A percentile compares a stretch with the other conserved stretches of the same genome.
These are phyloP conservation scores for Rosa rugosa DNA, from an alignment of 306 rosid genomes.

Conservation along the genomic window DNA sequence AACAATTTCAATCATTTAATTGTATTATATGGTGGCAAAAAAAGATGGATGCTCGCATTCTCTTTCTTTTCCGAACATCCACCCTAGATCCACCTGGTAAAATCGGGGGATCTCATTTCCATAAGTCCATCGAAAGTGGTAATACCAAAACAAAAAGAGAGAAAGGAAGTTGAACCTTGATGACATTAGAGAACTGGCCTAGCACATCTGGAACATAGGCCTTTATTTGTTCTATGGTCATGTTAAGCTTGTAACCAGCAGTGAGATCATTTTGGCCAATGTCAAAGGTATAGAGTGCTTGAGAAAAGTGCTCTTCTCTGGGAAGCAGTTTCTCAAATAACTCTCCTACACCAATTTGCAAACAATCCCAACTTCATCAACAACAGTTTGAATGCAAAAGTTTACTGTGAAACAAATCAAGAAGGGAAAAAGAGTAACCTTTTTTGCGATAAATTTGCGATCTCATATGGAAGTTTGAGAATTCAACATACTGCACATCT, in stretches of 20 bases:
- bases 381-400: background rate
- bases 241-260: slow-evolving; percentile 63
- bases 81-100: too few relatives aligned
- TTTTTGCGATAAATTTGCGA: slow-evolving; percentile 40
- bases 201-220: slow-evolving; percentile 30
- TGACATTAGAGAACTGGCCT: slow-evolving; percentile 18
- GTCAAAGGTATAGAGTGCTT: slow-evolving; percentile 68
- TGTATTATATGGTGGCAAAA: background rate
- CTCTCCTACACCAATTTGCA: slow-evolving; percentile 35
- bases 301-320: slow-evolving; percentile 44
- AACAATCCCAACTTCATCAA: background rate
- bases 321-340: slow-evolving; percentile 50
- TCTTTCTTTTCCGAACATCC: background rate
- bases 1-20: background rate
- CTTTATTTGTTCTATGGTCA: slow-evolving; percentile 51
- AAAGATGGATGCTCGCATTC: background rate
- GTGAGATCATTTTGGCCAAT: slow-evolving; percentile 79
- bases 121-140: background rate
- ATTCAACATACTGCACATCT: slow-evolving; percentile 60
- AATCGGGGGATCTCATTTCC: too few relatives aligned
- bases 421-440: slow-evolving; percentile 35
- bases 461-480: slow-evolving; percentile 60
- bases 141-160: background rate
- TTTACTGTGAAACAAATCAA: background rate
- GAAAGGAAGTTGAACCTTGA: slow-evolving; percentile 17